phyloP scores from a whole-genome alignment of 2,329 filamentous ascomycete species.

The Clarireedia paspali region DNA sequence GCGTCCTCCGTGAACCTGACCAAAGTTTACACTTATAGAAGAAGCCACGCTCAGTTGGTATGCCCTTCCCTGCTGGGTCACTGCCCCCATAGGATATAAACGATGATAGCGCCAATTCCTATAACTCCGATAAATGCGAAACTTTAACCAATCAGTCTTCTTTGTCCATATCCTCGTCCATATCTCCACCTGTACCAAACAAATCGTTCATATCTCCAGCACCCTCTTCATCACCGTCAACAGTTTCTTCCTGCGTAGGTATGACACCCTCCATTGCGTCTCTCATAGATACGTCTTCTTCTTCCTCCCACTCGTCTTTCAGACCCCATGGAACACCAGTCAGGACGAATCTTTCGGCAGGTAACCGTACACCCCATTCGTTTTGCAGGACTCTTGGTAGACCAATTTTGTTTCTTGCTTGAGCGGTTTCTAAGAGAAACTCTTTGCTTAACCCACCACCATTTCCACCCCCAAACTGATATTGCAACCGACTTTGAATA shows the following conservation, averaged over 20 bases:
- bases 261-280: conserved; percentile 33
- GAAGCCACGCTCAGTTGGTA: too few relatives aligned
- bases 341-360: conserved; percentile 61
- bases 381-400: conserved; percentile 55
- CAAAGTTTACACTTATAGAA: too few relatives aligned
- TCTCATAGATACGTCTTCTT: conserved; percentile 31
- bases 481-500: conserved; percentile 59
- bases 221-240: conserved; percentile 23
- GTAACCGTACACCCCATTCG: conserved; percentile 61
- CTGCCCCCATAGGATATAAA: too few relatives aligned
- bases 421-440: conserved; percentile 67
- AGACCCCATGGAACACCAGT: conserved; percentile 59
- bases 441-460: conserved; percentile 58
- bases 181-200: conserved; percentile 28
- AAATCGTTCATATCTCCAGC: conserved; percentile 9
- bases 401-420: conserved; percentile 59
- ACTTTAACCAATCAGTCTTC: conserved; percentile 27
- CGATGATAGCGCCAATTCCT: too few relatives aligned
- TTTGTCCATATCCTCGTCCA: conserved; percentile 34
- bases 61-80: too few relatives aligned
- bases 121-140: too few relatives aligned
- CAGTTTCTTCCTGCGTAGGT: conserved; percentile 31
- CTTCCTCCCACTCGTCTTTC: conserved; percentile 49
- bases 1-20: too few relatives aligned
- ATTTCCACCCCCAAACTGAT: conserved; percentile 54